A percentile compares a stretch with the other conserved stretches of the same genome.
Evolutionary conservation across 2,329 filamentous ascomycete species (phyloP).

Genomic region (Cytospora schulzeri): DNA sequence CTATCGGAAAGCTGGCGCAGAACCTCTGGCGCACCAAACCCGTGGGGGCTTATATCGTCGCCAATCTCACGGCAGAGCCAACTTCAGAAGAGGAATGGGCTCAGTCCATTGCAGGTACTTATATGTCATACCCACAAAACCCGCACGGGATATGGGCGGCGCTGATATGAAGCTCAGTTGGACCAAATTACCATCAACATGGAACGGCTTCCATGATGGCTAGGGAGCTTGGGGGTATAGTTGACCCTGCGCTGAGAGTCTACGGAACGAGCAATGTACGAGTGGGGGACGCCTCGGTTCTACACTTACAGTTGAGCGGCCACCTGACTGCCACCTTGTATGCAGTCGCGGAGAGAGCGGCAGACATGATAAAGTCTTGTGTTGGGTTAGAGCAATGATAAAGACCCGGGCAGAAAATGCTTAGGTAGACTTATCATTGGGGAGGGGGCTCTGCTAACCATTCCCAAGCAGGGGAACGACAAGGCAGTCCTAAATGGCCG

Average conservation of each 20-base stretch:
- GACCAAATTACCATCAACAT: conserved; percentile 26
- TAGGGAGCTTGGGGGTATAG: conserved; percentile 42
- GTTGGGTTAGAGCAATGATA: not conserved
- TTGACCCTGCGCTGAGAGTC: conserved; percentile 46
- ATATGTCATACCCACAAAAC: not conserved
- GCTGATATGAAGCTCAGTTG: not conserved
- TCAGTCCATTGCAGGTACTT: conserved; percentile 4
- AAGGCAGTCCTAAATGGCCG: not conserved
- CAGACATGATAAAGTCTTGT: not conserved
- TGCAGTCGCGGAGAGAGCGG: conserved; percentile 50
- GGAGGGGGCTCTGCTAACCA: too few relatives aligned
- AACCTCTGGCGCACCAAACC: conserved; percentile 38
- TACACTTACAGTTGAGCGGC: conserved; percentile 50
- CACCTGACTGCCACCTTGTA: conserved; percentile 54
- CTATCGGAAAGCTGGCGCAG: conserved; percentile 35
- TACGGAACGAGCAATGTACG: conserved; percentile 49
- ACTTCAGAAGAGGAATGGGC: conserved; percentile 16
- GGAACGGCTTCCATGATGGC: conserved; percentile 30
- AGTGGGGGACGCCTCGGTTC: conserved; percentile 50
- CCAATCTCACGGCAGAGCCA: conserved; percentile 4
- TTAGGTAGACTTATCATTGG: not conserved
- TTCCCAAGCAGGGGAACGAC: not conserved
- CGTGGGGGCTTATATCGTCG: conserved; percentile 29
- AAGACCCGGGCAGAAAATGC: too few relatives aligned
- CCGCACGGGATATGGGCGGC: not conserved